These are phyloP conservation scores for Epichloe baconii DNA, from an alignment of 2,329 filamentous ascomycete species.

Conservation along the genomic window DNA sequence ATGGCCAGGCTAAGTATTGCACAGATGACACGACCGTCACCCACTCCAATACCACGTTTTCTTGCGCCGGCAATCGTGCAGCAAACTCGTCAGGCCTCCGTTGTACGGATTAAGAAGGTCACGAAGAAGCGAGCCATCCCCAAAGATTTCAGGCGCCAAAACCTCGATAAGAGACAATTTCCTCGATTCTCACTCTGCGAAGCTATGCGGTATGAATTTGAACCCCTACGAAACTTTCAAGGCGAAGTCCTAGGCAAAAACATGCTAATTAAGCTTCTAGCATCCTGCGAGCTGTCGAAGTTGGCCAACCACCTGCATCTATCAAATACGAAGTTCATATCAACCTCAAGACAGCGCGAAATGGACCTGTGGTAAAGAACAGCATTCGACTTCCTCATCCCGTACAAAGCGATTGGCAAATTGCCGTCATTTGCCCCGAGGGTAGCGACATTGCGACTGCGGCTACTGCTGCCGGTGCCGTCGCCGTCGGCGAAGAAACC, in stretches of 20 bases:
- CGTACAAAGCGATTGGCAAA: slow-evolving; percentile 75
- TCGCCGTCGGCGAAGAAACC: slow-evolving; percentile 71
- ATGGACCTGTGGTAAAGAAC: slow-evolving; percentile 76
- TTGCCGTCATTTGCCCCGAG: slow-evolving; percentile 85
- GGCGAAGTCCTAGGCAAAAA: not conserved
- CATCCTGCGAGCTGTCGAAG: slow-evolving; percentile 84
- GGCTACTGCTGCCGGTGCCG: slow-evolving; percentile 66
- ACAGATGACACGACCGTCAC: slow-evolving; percentile 27
- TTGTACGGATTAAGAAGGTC: slow-evolving; percentile 35
- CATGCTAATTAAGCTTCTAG: slow-evolving; percentile 28
- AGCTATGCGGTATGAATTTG: slow-evolving; percentile 61
- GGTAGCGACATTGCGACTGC: slow-evolving; percentile 60
- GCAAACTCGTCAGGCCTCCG: slow-evolving; percentile 29
- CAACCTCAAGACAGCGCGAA: slow-evolving; percentile 70
- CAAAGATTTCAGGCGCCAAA: slow-evolving; percentile 54
- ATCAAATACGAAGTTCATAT: slow-evolving; percentile 85
- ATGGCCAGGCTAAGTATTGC: slow-evolving; percentile 37
- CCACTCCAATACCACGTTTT: slow-evolving; percentile 33
- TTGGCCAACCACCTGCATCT: slow-evolving; percentile 59
- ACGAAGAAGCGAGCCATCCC: slow-evolving; percentile 45
- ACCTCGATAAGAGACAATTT: slow-evolving; percentile 48
- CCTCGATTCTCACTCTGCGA: slow-evolving; percentile 71
- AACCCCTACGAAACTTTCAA: not conserved
- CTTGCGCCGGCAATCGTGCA: slow-evolving; percentile 34
- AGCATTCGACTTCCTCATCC: slow-evolving; percentile 80